Evolutionary conservation across 2,329 filamentous ascomycete species (phyloP).

Genomic region (Plectosphaerella plurivora): DNA sequence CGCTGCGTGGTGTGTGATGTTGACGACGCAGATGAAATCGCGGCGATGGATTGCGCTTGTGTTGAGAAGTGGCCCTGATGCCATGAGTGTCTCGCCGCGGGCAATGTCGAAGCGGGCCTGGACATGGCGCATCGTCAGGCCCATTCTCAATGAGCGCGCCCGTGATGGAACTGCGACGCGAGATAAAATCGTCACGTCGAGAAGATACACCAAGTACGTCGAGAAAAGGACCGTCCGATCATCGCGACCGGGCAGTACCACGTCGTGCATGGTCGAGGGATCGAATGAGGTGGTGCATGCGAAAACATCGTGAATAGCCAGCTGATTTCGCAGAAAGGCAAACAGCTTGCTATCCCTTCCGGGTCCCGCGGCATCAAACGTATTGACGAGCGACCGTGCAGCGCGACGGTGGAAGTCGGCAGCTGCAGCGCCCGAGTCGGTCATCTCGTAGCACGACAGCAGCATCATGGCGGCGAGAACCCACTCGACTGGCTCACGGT

Average conservation of each 20-base stretch:
- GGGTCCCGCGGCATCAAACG: slow-evolving; percentile 10
- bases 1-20: slow-evolving; percentile 21
- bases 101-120: slow-evolving; percentile 18
- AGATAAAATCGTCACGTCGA: background rate
- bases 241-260: background rate
- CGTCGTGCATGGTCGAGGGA: slow-evolving; percentile 12
- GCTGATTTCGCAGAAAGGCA: slow-evolving; percentile 21
- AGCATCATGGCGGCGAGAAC: slow-evolving; percentile 20
- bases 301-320: slow-evolving; percentile 21
- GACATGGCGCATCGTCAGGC: background rate
- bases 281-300: slow-evolving; percentile 22
- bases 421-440: slow-evolving; percentile 16
- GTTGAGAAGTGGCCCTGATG: slow-evolving; percentile 17
- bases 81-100: slow-evolving; percentile 19
- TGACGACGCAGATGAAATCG: slow-evolving; percentile 21
- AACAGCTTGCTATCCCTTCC: slow-evolving; percentile 13
- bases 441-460: slow-evolving; percentile 21
- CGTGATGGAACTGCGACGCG: too few species aligned
- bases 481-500: slow-evolving; percentile 12
- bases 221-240: too few species aligned
- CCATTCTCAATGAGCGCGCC: too few species aligned
- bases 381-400: slow-evolving; percentile 20
- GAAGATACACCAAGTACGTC: background rate
- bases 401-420: slow-evolving; percentile 20
- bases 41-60: background rate